Base-by-base conservation (phyloP, 179 eudicot genomes). In the Vitellaria paradoxa region DNA sequence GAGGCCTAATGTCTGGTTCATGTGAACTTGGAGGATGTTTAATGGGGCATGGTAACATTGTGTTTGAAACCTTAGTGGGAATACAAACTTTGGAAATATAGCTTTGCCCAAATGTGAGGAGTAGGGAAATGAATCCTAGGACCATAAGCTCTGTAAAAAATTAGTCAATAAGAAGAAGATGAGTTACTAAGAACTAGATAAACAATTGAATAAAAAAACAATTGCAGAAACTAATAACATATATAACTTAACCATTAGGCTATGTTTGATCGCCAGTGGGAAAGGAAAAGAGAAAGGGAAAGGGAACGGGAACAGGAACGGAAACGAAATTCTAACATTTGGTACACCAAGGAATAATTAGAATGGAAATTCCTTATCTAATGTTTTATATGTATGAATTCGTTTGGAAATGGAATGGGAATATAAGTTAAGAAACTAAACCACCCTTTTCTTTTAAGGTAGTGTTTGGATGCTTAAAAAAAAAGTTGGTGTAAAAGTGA, bases 81-180 rank as follows among this genome's bases (percentile, higher is more conserved):
- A 93, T 90, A 76, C 97, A 93, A 2, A 91, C 59, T 26, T 61
- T 57, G 75, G 90, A 68, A 61, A 91, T 90, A 85, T 83, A 92
- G 82, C 30, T 85, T 77, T 93, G 97, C 66, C 97, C 88, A 74
- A 93, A 93, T 76, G 93, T 89, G 57, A 93, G 83, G n/a, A 90
- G 84, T 37, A 93, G 80, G 37, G 98, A 93, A 78, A 93, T 93
- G 84, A 93, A 93, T 66, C 98, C 98, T n/a, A 93, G 82, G 80
- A 93, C 82, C 98, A 93, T 93, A 81, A 91, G 86, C 82, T 91
- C 98, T 93, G 94, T 73, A 84, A 60, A 65, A 56, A 69, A 69
- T 62, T 49, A 20, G 63, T 53, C 47, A 30, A 30, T 30, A 30
- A 30, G 37, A 57, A 79, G 30, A 76, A 21, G 26, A 75, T 3